Conservation (phyloP, 345 rosid species). For the Punica granatum region DNA sequence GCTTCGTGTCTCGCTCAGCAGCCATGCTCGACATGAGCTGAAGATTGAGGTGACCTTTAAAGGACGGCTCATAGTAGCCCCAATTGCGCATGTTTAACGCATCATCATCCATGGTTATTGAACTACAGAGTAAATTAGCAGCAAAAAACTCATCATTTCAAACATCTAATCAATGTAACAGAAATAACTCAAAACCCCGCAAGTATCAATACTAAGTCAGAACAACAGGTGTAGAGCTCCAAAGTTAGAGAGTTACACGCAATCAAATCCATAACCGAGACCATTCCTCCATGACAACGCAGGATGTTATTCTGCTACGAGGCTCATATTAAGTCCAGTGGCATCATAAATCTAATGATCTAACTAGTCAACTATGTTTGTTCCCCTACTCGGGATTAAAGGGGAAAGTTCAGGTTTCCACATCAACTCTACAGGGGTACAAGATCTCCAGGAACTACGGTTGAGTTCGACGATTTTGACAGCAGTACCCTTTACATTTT, state of each 20-base stretch:
- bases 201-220: background rate
- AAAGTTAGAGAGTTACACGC: background rate
- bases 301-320: background rate
- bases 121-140: constrained; percentile 24
- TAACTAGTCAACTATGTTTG: background rate
- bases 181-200: background rate
- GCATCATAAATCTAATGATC: background rate
- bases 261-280: background rate
- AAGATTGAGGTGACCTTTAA: constrained; percentile 60
- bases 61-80: constrained; percentile 80
- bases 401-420: background rate
- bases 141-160: background rate
- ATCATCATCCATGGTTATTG: constrained; percentile 66
- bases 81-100: constrained; percentile 70
- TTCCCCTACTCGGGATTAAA: background rate
- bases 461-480: background rate
- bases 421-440: background rate
- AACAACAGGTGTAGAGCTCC: background rate
- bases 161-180: background rate
- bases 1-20: constrained; percentile 71
- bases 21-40: constrained; percentile 70
- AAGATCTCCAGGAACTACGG: background rate
- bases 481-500: background rate
- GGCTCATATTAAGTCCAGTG: background rate
- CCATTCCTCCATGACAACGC: background rate